These are phyloP conservation scores for Phascolomyces articulosus DNA, from an alignment of 371 early-diverging fungal species.

Conservation along the genomic window DNA sequence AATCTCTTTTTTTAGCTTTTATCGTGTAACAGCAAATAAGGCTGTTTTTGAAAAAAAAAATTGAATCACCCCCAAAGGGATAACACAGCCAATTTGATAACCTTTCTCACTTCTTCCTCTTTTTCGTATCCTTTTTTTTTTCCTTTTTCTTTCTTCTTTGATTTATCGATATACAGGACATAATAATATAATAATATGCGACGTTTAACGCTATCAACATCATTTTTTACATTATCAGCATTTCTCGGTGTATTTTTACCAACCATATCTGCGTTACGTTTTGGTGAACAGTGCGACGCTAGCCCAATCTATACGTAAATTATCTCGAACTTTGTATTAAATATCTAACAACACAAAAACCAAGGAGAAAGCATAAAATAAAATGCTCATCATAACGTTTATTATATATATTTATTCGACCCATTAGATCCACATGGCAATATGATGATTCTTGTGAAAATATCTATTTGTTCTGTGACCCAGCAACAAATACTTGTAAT, in stretches of 20 bases:
- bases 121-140: neutral
- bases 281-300: conserved; percentile 37
- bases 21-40: neutral
- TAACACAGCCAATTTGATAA: neutral
- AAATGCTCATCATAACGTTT: neutral
- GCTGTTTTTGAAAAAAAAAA: neutral
- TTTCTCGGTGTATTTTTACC: conserved; percentile 9
- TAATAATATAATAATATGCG: neutral
- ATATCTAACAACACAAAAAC: neutral
- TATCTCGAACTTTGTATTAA: neutral
- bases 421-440: conserved; percentile 30
- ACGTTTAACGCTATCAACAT: neutral
- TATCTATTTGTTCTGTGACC: conserved; percentile 43
- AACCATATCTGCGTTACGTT: conserved; percentile 16
- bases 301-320: conserved; percentile 36
- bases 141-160: neutral
- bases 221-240: neutral
- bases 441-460: conserved; percentile 45
- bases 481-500: conserved; percentile 34
- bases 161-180: too few species aligned
- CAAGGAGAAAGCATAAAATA: too few species aligned
- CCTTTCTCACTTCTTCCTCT: neutral
- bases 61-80: neutral
- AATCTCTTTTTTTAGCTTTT: neutral
- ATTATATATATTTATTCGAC: neutral